Percentiles rank a stretch among this genome's conserved stretches.
Evolutionary conservation across 1,284 basidiomycete genomes (phyloP).

Genomic region (Puccinia novopanici): DNA sequence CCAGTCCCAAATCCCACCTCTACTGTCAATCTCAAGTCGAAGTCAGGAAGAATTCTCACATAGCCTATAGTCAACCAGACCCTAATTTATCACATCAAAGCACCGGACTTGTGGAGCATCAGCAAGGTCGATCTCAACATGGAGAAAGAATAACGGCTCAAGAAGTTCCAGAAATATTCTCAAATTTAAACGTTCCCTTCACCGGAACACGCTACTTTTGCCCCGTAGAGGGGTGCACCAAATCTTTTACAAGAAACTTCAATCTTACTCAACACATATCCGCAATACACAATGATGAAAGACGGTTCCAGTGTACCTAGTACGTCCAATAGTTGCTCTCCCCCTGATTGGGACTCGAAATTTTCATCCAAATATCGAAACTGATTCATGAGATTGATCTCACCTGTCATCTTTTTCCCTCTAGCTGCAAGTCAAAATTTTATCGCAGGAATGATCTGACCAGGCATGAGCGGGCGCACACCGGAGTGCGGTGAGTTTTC

Average conservation of each 20-base stretch:
- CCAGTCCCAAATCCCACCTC: not conserved
- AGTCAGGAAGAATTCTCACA: not conserved
- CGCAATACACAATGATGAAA: slow-evolving; percentile 50
- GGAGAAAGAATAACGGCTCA: not conserved
- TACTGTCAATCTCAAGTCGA: not conserved
- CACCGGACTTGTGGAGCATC: not conserved
- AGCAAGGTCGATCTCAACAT: not conserved
- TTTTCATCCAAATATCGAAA: not conserved
- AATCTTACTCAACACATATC: slow-evolving; percentile 49
- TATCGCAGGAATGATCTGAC: slow-evolving; percentile 47
- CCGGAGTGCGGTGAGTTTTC: slow-evolving; percentile 38
- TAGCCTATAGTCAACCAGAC: not conserved
- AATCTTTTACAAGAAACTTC: slow-evolving; percentile 47
- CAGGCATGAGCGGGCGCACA: slow-evolving; percentile 42
- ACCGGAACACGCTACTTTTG: slow-evolving; percentile 40
- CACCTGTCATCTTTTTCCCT: not conserved
- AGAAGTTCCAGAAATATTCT: not conserved
- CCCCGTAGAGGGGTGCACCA: slow-evolving; percentile 39
- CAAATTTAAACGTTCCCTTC: not conserved
- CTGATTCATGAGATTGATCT: not conserved
- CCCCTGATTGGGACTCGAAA: not conserved
- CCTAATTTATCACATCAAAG: not conserved
- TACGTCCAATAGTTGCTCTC: not conserved
- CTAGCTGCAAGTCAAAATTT: slow-evolving; percentile 43
- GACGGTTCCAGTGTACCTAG: slow-evolving; percentile 37